Conservation (phyloP, 2,329 filamentous ascomycete species). For the Cladophialophora chaetospira region DNA sequence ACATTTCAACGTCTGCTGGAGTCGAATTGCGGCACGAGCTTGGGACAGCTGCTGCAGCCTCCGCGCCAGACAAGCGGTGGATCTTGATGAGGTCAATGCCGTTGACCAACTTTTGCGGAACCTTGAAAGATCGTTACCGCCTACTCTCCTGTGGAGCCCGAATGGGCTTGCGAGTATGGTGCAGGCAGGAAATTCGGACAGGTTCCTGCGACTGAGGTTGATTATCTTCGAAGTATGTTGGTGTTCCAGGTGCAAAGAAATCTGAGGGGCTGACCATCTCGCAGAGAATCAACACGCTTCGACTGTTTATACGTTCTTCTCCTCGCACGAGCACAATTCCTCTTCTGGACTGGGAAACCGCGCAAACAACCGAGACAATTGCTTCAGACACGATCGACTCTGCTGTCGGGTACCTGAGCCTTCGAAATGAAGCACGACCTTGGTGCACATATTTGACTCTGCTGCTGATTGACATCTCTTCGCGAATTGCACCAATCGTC, state of each 20-base stretch:
- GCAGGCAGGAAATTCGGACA: slow-evolving; percentile 1
- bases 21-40: not conserved
- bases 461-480: not conserved
- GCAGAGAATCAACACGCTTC: slow-evolving; percentile 6
- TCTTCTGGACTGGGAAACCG: not conserved
- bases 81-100: not conserved
- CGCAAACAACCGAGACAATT: slow-evolving; percentile 2
- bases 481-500: not conserved
- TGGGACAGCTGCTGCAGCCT: slow-evolving; percentile 8
- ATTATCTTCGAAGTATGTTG: slow-evolving; percentile 8
- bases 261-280: not conserved
- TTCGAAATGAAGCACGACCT: slow-evolving; percentile 1
- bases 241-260: not conserved
- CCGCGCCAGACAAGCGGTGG: not conserved
- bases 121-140: not conserved
- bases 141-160: slow-evolving; percentile 1
- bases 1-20: slow-evolving; percentile 2
- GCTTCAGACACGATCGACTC: slow-evolving; percentile 2
- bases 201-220: slow-evolving; percentile 3
- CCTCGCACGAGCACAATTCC: not conserved
- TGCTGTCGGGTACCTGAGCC: slow-evolving; percentile 1
- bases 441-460: slow-evolving; percentile 12
- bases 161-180: not conserved
- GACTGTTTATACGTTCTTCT: not conserved
- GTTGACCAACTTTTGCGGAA: not conserved